A percentile compares a stretch with the other conserved stretches of the same genome.
phyloP scores from a whole-genome alignment of 345 rosid genomes.

The Capsella bursapastoris region DNA sequence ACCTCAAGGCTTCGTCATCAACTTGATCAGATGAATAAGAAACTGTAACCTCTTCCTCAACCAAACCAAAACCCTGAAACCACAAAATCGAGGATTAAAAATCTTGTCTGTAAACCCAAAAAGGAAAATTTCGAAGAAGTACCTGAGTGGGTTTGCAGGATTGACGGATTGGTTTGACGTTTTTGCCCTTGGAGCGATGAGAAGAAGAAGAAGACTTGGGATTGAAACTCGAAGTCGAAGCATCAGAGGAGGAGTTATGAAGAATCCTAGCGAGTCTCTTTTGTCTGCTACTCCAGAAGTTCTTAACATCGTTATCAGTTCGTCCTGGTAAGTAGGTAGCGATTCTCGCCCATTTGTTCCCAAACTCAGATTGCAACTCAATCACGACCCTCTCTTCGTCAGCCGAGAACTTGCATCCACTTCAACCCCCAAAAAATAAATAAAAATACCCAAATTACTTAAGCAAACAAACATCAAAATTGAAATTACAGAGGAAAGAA shows the following conservation, averaged over 20 bases:
- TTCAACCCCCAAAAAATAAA: slow-evolving; percentile 3
- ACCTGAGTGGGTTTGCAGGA: slow-evolving; percentile 30
- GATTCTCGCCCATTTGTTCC: slow-evolving; percentile 96
- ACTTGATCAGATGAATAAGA: slow-evolving; percentile 39
- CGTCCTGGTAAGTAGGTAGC: slow-evolving; percentile 85
- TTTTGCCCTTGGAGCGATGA: slow-evolving; percentile 25
- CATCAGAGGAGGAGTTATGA: slow-evolving; percentile 54
- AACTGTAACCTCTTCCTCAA: slow-evolving; percentile 48
- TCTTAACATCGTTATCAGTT: slow-evolving; percentile 94
- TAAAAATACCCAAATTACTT: not conserved
- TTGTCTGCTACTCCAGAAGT: slow-evolving; percentile 94
- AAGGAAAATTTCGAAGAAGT: too few species aligned
- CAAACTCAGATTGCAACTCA: slow-evolving; percentile 80
- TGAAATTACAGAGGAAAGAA: not conserved
- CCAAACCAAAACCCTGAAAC: slow-evolving; percentile 44
- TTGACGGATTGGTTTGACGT: slow-evolving; percentile 18
- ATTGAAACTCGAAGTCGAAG: slow-evolving; percentile 43
- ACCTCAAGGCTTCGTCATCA: slow-evolving; percentile 38
- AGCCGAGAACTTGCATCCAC: slow-evolving; percentile 87
- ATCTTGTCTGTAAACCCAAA: not conserved
- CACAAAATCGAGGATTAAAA: slow-evolving; percentile 22
- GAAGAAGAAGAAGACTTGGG: slow-evolving; percentile 34
- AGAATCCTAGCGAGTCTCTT: slow-evolving; percentile 81
- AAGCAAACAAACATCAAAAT: not conserved
- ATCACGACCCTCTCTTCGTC: slow-evolving; percentile 94